A percentile compares a stretch with the other conserved stretches of the same genome.
These are phyloP conservation scores for Septoria petroselini DNA, from an alignment of 2,329 filamentous ascomycete genomes.

Conservation along the genomic window DNA sequence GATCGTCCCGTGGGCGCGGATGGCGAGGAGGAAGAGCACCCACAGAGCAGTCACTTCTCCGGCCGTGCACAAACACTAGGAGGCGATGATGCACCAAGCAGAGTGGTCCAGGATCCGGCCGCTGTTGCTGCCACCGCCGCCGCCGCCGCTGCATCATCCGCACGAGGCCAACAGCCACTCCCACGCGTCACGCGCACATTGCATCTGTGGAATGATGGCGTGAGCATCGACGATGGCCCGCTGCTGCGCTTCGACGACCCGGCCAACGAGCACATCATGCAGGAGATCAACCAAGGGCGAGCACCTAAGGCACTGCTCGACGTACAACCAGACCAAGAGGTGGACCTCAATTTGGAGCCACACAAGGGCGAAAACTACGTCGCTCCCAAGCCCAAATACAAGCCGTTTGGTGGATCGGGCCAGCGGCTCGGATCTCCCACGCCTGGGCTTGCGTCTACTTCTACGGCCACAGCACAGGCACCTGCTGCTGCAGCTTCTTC, in stretches of 20 bases:
- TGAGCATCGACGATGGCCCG: slow-evolving; percentile 78
- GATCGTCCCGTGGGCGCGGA: slow-evolving; percentile 52
- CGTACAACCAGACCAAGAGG: slow-evolving; percentile 68
- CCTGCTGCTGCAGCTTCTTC: slow-evolving; percentile 40
- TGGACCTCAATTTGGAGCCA: slow-evolving; percentile 72
- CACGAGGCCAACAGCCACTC: slow-evolving; percentile 39
- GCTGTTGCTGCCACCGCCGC: slow-evolving; percentile 9
- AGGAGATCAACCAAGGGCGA: slow-evolving; percentile 72
- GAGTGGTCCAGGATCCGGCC: slow-evolving; percentile 62
- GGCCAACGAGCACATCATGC: slow-evolving; percentile 65
- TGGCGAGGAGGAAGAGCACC: slow-evolving; percentile 46
- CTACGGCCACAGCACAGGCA: slow-evolving; percentile 33
- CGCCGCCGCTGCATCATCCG: slow-evolving; percentile 30
- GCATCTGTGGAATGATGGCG: slow-evolving; percentile 79
- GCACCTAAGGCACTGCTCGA: slow-evolving; percentile 76
- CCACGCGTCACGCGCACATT: slow-evolving; percentile 63
- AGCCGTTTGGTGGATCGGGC: slow-evolving; percentile 69
- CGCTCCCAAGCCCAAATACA: slow-evolving; percentile 69
- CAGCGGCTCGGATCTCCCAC: slow-evolving; percentile 74
- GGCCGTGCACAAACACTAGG: slow-evolving; percentile 74
- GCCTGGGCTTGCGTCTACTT: slow-evolving; percentile 55
- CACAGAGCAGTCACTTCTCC: slow-evolving; percentile 51
- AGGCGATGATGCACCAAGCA: slow-evolving; percentile 70
- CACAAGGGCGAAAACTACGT: slow-evolving; percentile 73
- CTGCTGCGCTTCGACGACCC: slow-evolving; percentile 78